phyloP scores from a whole-genome alignment of 2,329 filamentous ascomycete genomes.

The Verruconis gallopava region DNA sequence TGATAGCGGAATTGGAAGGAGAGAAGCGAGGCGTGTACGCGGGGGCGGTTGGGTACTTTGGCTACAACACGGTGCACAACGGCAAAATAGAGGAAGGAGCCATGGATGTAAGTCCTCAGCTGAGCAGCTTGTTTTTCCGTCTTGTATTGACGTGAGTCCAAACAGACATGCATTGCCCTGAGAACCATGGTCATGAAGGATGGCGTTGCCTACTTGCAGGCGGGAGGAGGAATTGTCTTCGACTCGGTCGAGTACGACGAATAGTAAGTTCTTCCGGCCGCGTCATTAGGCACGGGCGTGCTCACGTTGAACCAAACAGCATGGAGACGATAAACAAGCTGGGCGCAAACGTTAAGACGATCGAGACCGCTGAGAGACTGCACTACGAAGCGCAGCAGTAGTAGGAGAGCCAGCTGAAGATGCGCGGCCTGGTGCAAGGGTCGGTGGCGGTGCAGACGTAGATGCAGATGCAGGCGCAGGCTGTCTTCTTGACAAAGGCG shows the following conservation, averaged over 20 bases:
- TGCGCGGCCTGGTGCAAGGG: no score
- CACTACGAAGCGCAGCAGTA: constrained; percentile 36
- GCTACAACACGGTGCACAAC: constrained; percentile 59
- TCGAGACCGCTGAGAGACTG: constrained; percentile 67
- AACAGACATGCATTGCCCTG: constrained; percentile 51
- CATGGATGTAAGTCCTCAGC: constrained; percentile 50
- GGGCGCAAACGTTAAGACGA: constrained; percentile 71
- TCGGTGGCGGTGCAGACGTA: no score
- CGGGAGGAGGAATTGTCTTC: constrained; percentile 80
- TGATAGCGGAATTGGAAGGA: constrained; percentile 84
- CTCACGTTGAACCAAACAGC: background rate
- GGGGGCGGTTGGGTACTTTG: constrained; percentile 93
- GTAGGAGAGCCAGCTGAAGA: no score
- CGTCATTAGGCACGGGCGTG: background rate
- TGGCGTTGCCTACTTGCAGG: constrained; percentile 80
- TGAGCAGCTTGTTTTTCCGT: constrained; percentile 11
- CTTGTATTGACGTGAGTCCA: background rate
- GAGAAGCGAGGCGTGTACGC: constrained; percentile 96
- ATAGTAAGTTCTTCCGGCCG: background rate
- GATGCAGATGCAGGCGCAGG: no score
- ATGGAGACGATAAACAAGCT: constrained; percentile 89
- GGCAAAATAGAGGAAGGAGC: constrained; percentile 60
- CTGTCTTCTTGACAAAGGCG: no score
- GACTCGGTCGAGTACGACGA: constrained; percentile 40
- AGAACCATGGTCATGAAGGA: constrained; percentile 93